Evolutionary conservation across 2,329 filamentous ascomycete genomes (phyloP).

Genomic region (Hysterium pulicare): DNA sequence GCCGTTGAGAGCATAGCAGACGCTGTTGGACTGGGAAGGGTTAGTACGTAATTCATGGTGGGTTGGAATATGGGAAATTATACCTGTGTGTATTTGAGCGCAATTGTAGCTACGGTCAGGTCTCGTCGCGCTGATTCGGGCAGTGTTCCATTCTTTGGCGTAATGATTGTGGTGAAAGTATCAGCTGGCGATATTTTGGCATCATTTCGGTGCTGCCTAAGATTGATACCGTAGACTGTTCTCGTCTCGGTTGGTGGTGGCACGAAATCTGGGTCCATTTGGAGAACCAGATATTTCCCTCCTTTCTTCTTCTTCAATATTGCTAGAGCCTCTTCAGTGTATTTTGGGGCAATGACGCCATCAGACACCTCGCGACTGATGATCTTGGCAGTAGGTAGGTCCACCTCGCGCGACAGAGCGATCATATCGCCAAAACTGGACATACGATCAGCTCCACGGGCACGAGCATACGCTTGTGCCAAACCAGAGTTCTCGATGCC

Average conservation of each 20-base stretch:
- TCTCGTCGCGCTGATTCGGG: constrained; percentile 82
- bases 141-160: constrained; percentile 73
- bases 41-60: not conserved
- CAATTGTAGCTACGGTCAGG: constrained; percentile 91
- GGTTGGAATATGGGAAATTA: no score
- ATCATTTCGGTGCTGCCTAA: constrained; percentile 92
- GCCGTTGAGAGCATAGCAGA: constrained; percentile 93
- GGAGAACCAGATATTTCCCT: constrained; percentile 90
- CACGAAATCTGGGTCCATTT: constrained; percentile 86
- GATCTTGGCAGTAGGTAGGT: constrained; percentile 90
- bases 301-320: constrained; percentile 98
- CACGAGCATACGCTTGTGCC: constrained; percentile 93
- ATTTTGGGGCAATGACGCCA: constrained; percentile 88
- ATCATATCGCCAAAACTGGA: constrained; percentile 97
- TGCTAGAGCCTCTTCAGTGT: constrained; percentile 78
- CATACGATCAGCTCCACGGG: constrained; percentile 95
- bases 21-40: constrained; percentile 80
- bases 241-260: constrained; percentile 73
- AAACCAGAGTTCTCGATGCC: constrained; percentile 82
- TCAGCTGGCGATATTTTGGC: constrained; percentile 74
- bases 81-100: constrained; percentile 80
- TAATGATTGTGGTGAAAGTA: constrained; percentile 82
- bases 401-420: constrained; percentile 85
- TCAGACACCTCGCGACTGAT: constrained; percentile 98
- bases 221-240: constrained; percentile 83